Evolutionary conservation across 169 alveolate species (phyloP).

Genomic region (Theileria annulata): DNA sequence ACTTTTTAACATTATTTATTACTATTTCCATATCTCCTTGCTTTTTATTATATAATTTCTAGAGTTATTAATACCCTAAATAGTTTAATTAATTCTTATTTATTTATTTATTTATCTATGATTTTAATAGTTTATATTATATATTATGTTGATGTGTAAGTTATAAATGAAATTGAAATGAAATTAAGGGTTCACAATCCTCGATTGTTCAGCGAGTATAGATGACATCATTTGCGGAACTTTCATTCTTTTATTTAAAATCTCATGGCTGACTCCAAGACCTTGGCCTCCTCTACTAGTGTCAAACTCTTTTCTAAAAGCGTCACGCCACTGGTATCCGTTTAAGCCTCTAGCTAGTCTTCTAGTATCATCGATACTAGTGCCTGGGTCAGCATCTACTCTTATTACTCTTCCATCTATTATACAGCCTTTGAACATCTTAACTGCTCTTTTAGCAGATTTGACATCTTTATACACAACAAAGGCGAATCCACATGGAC

Average conservation of each 20-base stretch:
- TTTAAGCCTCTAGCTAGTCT: slow-evolving; percentile 76
- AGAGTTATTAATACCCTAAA: too few relatives aligned
- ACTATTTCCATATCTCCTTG: background rate
- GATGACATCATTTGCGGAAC: slow-evolving; percentile 14
- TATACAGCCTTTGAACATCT: slow-evolving; percentile 70
- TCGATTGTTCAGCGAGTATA: background rate
- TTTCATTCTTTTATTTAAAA: slow-evolving; percentile 1
- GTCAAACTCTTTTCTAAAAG: slow-evolving; percentile 63
- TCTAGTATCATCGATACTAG: slow-evolving; percentile 65
- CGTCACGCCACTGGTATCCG: slow-evolving; percentile 79
- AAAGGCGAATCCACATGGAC: slow-evolving; percentile 79
- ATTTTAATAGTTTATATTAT: too few relatives aligned
- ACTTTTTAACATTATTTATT: background rate
- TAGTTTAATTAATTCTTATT: background rate
- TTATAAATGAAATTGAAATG: too few relatives aligned
- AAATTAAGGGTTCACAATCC: background rate
- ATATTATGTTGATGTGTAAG: background rate
- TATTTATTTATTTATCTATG: too few relatives aligned
- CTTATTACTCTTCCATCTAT: slow-evolving; percentile 77
- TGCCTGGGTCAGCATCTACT: slow-evolving; percentile 77
- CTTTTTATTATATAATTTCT: too few relatives aligned
- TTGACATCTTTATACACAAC: slow-evolving; percentile 68
- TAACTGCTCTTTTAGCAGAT: slow-evolving; percentile 70
- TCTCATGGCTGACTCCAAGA: slow-evolving; percentile 56
- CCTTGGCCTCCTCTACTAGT: slow-evolving; percentile 70